Percentiles rank a stretch among this genome's conserved stretches.
phyloP scores from a whole-genome alignment of 768 basidiomycete species.

The Auriscalpium orientale region DNA sequence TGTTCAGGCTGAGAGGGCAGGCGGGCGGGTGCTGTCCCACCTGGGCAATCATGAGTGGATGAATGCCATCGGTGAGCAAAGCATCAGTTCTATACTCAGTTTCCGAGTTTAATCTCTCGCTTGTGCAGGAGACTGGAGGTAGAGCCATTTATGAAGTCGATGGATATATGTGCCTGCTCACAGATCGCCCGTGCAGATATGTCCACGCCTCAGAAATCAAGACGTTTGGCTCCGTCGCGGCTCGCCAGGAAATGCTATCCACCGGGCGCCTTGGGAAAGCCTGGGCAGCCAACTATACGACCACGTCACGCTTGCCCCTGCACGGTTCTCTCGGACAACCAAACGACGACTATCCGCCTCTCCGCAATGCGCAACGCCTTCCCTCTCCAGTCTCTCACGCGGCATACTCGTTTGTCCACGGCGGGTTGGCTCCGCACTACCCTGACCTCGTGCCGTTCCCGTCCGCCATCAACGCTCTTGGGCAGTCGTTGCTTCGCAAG shows the following conservation, averaged over 20 bases:
- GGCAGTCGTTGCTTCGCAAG: slow-evolving; percentile 59
- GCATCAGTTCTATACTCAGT: neutral
- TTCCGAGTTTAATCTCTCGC: slow-evolving; percentile 6
- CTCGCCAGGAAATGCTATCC: slow-evolving; percentile 67
- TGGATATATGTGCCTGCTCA: neutral
- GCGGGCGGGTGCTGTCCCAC: slow-evolving; percentile 68
- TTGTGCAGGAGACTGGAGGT: slow-evolving; percentile 78
- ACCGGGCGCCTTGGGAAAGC: slow-evolving; percentile 71
- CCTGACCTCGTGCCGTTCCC: slow-evolving; percentile 76
- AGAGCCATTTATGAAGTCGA: slow-evolving; percentile 9
- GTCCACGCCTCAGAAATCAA: slow-evolving; percentile 76
- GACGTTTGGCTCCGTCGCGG: slow-evolving; percentile 67
- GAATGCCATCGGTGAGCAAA: slow-evolving; percentile 66
- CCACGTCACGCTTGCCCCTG: slow-evolving; percentile 73
- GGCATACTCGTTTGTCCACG: slow-evolving; percentile 89
- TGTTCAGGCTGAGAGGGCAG: slow-evolving; percentile 56
- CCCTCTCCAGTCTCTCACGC: slow-evolving; percentile 55
- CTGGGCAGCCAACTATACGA: slow-evolving; percentile 84
- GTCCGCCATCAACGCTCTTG: slow-evolving; percentile 70
- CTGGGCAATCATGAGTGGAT: slow-evolving; percentile 97
- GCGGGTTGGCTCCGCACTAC: slow-evolving; percentile 78
- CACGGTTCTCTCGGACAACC: slow-evolving; percentile 62
- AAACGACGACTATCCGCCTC: slow-evolving; percentile 44
- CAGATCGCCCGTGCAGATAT: slow-evolving; percentile 44
- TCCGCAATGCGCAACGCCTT: slow-evolving; percentile 31